Percentiles rank a stretch among this genome's conserved stretches.
Conservation (phyloP, 2,329 filamentous ascomycete genomes). For the Stenocarpella maydis region DNA sequence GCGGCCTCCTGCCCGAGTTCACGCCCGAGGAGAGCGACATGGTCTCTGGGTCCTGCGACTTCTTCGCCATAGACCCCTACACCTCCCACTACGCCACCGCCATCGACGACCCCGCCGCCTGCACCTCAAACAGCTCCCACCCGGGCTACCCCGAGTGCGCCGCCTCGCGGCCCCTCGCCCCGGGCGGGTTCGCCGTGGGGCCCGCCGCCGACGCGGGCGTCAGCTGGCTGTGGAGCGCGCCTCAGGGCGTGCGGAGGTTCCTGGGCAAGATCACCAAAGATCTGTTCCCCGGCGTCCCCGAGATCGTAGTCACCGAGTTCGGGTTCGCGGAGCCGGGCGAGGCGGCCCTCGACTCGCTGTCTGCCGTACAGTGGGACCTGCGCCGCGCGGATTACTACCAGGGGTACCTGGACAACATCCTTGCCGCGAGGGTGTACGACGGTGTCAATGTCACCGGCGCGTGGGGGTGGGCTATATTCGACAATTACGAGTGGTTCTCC, state of each 20-base stretch:
- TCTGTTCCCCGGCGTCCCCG: slow-evolving; percentile 15
- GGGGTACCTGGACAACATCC: slow-evolving; percentile 18
- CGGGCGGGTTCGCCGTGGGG: slow-evolving; percentile 5
- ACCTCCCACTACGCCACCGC: slow-evolving; percentile 14
- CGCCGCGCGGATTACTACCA: slow-evolving; percentile 23
- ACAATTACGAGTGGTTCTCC: slow-evolving; percentile 26
- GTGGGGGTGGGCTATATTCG: slow-evolving; percentile 25
- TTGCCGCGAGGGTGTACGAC: slow-evolving; percentile 11
- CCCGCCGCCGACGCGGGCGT: slow-evolving; percentile 21
- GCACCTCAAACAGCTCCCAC: slow-evolving; percentile 10
- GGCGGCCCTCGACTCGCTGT: neutral
- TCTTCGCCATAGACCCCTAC: slow-evolving; percentile 28
- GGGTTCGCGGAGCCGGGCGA: slow-evolving; percentile 21
- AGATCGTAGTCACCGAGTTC: slow-evolving; percentile 27
- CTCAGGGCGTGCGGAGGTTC: slow-evolving; percentile 22
- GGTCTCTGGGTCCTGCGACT: slow-evolving; percentile 25
- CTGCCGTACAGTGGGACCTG: slow-evolving; percentile 19
- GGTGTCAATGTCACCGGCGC: slow-evolving; percentile 26
- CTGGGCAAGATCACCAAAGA: slow-evolving; percentile 27
- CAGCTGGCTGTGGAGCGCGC: slow-evolving; percentile 15
- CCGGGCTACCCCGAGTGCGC: slow-evolving; percentile 20
- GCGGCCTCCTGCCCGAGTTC: slow-evolving; percentile 15
- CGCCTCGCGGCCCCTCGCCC: neutral
- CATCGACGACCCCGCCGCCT: slow-evolving; percentile 1
- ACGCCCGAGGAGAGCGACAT: slow-evolving; percentile 18